Evolutionary conservation across 2,329 filamentous ascomycete species (phyloP).

Genomic region (Sporothrix phasma): DNA sequence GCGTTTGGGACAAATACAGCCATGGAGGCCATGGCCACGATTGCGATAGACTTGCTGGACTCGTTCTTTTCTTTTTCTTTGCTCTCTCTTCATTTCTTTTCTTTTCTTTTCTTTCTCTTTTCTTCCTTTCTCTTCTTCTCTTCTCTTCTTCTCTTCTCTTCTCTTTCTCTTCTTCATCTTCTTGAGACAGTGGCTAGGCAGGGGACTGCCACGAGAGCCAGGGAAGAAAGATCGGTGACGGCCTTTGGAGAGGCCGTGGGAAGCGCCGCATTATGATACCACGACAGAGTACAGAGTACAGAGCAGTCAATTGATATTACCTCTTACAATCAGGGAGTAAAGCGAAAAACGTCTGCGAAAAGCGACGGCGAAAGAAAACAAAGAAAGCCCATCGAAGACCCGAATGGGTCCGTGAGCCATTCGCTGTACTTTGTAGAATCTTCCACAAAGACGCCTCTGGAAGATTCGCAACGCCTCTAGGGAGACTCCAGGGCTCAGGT

Average conservation of each 20-base stretch:
- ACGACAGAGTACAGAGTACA: conserved; percentile 6
- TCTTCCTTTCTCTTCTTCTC: background rate
- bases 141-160: background rate
- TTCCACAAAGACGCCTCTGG: conserved; percentile 13
- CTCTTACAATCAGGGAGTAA: background rate
- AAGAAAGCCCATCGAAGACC: background rate
- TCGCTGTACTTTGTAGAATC: too few species aligned
- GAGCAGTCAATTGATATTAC: background rate
- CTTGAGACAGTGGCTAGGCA: background rate
- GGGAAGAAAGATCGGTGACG: background rate
- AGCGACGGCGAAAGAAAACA: too few species aligned
- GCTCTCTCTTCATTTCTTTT: background rate
- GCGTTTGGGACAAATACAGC: background rate
- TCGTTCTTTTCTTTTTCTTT: background rate
- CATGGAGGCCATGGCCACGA: background rate
- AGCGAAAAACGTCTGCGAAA: too few species aligned
- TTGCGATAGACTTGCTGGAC: background rate
- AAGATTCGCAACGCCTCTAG: conserved; percentile 13
- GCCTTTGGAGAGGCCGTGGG: background rate
- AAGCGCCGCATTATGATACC: conserved; percentile 9
- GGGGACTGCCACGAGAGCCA: background rate
- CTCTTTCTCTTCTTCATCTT: background rate
- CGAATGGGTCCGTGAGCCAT: too few species aligned
- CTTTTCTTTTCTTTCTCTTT: background rate
- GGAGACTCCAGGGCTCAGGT: background rate